These are phyloP conservation scores for Quercus gilva DNA, from an alignment of 306 rosid species.

Conservation along the genomic window DNA sequence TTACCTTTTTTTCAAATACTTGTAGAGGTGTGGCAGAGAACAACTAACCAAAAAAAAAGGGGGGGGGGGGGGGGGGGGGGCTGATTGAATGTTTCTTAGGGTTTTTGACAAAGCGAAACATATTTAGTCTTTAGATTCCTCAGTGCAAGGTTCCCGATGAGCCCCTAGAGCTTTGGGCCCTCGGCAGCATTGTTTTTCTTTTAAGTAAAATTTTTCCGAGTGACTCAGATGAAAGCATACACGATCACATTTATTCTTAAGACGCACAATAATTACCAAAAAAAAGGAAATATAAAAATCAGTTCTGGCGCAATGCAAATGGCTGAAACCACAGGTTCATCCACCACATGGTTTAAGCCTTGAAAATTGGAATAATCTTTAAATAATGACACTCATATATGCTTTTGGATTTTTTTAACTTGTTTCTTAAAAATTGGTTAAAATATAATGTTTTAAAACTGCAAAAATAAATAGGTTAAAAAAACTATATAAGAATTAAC, in stretches of 20 bases:
- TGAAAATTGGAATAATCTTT: background rate
- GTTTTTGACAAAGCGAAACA: conserved; percentile 22
- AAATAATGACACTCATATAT: background rate
- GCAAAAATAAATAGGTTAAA: too few species aligned
- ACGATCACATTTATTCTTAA: background rate
- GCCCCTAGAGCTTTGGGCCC: conserved; percentile 22
- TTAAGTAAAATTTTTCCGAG: background rate
- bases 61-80: too few species aligned
- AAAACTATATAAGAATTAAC: too few species aligned
- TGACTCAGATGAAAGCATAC: background rate
- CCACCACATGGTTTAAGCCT: background rate
- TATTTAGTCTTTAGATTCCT: conserved; percentile 32
- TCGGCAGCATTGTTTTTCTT: conserved; percentile 13
- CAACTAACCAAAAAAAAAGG: too few species aligned
- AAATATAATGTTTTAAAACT: too few species aligned
- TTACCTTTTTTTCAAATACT: too few species aligned
- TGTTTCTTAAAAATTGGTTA: too few species aligned
- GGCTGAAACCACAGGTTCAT: background rate
- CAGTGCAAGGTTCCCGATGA: conserved; percentile 18
- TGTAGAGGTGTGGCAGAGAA: too few species aligned
- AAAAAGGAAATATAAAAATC: background rate
- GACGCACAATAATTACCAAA: background rate
- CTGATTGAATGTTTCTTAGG: background rate
- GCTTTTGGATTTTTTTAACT: too few species aligned
- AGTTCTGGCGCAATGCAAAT: too few species aligned